Base-by-base conservation (phyloP, 805 yeast species). In the Hanseniaspora guilliermondii region DNA sequence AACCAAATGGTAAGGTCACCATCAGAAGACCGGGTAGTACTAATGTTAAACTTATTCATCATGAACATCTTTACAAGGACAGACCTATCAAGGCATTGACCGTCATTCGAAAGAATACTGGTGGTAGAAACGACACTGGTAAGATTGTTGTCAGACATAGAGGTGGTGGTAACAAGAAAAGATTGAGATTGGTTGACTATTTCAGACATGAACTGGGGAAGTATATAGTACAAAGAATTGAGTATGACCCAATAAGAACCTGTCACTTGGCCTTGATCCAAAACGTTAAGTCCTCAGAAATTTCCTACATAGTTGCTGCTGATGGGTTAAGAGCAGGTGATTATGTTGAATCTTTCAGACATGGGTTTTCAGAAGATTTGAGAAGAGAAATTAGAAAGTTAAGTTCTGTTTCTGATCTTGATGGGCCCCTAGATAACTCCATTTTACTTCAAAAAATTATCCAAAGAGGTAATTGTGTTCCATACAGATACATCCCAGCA, bases 281-380 rank as follows among this genome's bases (percentile, higher is more conserved):
- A 67, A 83, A 84, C 68, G 68, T 73, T 49, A 76, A 71, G 35
- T 76, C 88, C 0, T 80, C 78, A 5, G 74, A 78, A 59, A 70
- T 81, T 57, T 76, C 91, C 11, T 93, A 93, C 67, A 86, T 93
- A 56, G 71, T 88, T 55, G 97, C 98, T 0, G 79, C 93, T 56
- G 91, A 87, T 58, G 98, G 97, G 12, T 72, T 91, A 65, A 80
- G 97, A 71, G 85, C 83, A 2, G 98, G 97, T 49, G 98, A 93
- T 67, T 73, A 73, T 44, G 91, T 93, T 36, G 96, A 89, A 71
- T 80, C 89, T 9, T 93, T 83, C 73, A 80, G 97, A 68, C 67
- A 71, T n/a, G 97, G 97, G 50, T 80, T 91, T 54, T 96, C 97
- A 14, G 68, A 74, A 45, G 79, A 80, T 63, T 72, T 89, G 58